Evolutionary conservation across 140 eudicot species (phyloP), one percentile per base, ranked within the genome.

Genomic region (Artemisia princeps): DNA sequence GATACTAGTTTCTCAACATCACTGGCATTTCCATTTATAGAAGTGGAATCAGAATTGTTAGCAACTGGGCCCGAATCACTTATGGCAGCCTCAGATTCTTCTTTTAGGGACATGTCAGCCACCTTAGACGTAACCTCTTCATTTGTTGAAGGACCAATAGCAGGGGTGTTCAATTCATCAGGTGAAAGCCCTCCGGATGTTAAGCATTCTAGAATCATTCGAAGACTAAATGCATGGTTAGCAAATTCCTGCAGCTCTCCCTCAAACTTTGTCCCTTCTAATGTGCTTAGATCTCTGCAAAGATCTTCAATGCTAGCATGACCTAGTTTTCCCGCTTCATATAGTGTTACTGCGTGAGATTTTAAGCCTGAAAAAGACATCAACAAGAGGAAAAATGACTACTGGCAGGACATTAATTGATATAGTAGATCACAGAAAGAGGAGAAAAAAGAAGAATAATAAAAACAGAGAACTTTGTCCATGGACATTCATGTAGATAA

Each of bases 201-300:
- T 56, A 92, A 75, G 70, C 99, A 92, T 71, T 84, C 89, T 30
- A 92, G 81, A 52, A 88, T 80, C 67, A 94, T 83, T 40, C 96
- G 86, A 54, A 92, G 94, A 66, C 99, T 92, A 73, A 90, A 92
- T 59, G 99, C 96, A 78, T 92, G 99, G 76, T 92, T 92, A 60
- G 99, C 99, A 77, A 92, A 92, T 72, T 92, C 96, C 74, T 92
- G 99, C 40, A 92, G 77, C 69, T 92, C 99, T 56, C 99, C 99
- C 80, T 92, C 99, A 68, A 92, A 92, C 55, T 84, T 92, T 54
- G 94, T 63, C 53, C 99, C 94, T 81, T 92, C 99, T 55, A 92
- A 84, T 44, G 96, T 86, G 53, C 88, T 69, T 42, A 92, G 79
- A 77, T 92, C 99, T 70, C 77, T 88, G 81, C 99, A 92, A 70